Base-by-base conservation (phyloP, 2,329 filamentous ascomycete genomes). In the Ilyonectria destructans region DNA sequence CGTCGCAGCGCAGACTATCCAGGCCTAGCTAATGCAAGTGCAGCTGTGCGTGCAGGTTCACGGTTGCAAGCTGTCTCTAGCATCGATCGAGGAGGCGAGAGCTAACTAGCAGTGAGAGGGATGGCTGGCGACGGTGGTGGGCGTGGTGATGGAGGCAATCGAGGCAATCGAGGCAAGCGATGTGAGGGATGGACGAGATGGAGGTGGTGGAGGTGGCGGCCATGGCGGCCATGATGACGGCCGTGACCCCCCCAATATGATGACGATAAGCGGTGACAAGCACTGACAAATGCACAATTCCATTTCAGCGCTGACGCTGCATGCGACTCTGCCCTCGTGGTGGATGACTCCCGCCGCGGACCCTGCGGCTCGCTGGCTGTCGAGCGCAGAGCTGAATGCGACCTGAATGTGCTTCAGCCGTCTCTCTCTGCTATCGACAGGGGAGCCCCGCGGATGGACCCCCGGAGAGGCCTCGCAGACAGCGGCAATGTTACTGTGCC, bases 401-500 rank as follows among this genome's bases (percentile, higher is more conserved):
- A 40, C n/a, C 40, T 40, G 37, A 6, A 43, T 43, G 6, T 4
- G 8, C 40, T 19, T 43, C 40, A n/a, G 15, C 40, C n/a, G 15
- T 43, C 40, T 12, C 31, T 12, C 21, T 45, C n/a, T 35, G 13
- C 17, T 43, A 29, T 43, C 12, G 13, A 15, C 54, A 19, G 55
- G 63, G 61, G 63, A 33, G 12, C 8, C 31, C 31, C 12, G 31
- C 31, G 8, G 31, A 33, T 33, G 40, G 40, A 8, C 4, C 12
- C 37, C 6, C 15, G 17, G 15, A 43, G 40, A 43, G 40, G 63
- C 63, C 63, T 61, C 63, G 43, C 54, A 58, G 33, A 46, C 37
- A 23, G 29, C 46, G 51, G 33, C n/a, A 61, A 60, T 56, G 63
- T n/a, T 31, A 61, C 62, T 33, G 29, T 63, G 8, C 40, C 40